Base-by-base conservation (phyloP, 306 rosid species). In the Alnus rubra region DNA sequence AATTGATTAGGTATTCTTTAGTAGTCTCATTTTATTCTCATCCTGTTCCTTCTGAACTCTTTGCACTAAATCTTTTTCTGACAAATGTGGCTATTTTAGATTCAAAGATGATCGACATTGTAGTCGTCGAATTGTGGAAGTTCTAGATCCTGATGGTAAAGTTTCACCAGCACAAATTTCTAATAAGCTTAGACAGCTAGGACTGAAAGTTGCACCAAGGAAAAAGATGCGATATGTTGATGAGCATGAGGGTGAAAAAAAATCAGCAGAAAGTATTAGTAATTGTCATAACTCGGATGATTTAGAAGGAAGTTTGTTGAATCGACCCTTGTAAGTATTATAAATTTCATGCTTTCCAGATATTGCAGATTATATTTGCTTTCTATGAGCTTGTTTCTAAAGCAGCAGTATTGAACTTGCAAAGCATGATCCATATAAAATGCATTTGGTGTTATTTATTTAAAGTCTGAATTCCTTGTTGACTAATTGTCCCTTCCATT, bases 91-190 rank as follows among this genome's bases (percentile, higher is more conserved):
- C 44, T 58, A 71, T 79, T 76, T 76, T 78, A 94, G 98, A 80
- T 90, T 86, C 84, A 94, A 90, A 84, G 89, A 90, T 70, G 88
- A 88, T 56, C 85, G 69, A 64, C 82, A 89, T 78, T 94, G 96
- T 81, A 86, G 88, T 84, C 78, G 52, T 30, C 86, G 79, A 55
- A 94, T 92, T 77, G 97, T 93, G 16, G 86, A 90, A 88, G 87
- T 39, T 52, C 87, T 94, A 75, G 91, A 89, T 81, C 89, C 90
- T 68, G 92, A 89, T 79, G 91, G 90, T 71, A 85, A 84, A 80
- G 84, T 92, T 84, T 90, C 91, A 16, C 76, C 89, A 16, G 89
- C 90, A 76, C 94, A 92, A 88, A 72, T 92, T 67, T 90, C 93
- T 69, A 89, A 85, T 75, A 88, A 82, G 81, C 90, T 94, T 71